Percentiles rank a stretch among this genome's conserved stretches.
phyloP scores from a whole-genome alignment of 257 asterid genomes.

The Perilla frutescens region DNA sequence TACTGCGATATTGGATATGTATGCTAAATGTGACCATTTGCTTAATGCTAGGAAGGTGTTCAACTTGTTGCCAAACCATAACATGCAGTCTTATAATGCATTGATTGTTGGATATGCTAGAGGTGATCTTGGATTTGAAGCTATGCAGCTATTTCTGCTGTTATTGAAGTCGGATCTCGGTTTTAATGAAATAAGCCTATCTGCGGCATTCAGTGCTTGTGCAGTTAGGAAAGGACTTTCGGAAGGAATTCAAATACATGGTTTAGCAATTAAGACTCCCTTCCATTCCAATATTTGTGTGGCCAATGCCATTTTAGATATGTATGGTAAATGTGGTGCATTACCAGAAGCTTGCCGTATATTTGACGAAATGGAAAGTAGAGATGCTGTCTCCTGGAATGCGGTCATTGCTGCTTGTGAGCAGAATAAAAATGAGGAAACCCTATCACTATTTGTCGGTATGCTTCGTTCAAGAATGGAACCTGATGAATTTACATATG shows the following conservation, averaged over 20 bases:
- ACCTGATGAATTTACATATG: constrained; percentile 88
- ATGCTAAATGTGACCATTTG: constrained; percentile 68
- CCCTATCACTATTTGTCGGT: constrained; percentile 49
- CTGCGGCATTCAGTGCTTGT: constrained; percentile 79
- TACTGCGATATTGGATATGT: constrained; percentile 87
- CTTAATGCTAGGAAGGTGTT: constrained; percentile 65
- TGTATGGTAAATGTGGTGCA: constrained; percentile 87
- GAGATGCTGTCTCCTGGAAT: constrained; percentile 93
- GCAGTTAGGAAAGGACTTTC: constrained; percentile 58
- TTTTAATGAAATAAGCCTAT: constrained; percentile 73
- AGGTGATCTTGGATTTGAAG: constrained; percentile 63
- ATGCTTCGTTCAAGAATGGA: constrained; percentile 79
- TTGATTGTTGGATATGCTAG: constrained; percentile 76
- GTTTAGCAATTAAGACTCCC: constrained; percentile 68
- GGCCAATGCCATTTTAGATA: constrained; percentile 76
- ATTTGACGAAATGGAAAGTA: constrained; percentile 68
- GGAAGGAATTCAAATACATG: constrained; percentile 75
- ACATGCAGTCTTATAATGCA: constrained; percentile 82
- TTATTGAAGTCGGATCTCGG: constrained; percentile 67
- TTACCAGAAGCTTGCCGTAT: constrained; percentile 59
- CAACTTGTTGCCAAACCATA: constrained; percentile 56
- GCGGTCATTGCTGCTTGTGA: constrained; percentile 84
- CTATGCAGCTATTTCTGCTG: constrained; percentile 57
- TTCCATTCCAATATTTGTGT: constrained; percentile 62
- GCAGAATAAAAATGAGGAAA: constrained; percentile 66